These are phyloP conservation scores for Cystobasidium ongulense DNA, from an alignment of 768 basidiomycete genomes.

Conservation along the genomic window DNA sequence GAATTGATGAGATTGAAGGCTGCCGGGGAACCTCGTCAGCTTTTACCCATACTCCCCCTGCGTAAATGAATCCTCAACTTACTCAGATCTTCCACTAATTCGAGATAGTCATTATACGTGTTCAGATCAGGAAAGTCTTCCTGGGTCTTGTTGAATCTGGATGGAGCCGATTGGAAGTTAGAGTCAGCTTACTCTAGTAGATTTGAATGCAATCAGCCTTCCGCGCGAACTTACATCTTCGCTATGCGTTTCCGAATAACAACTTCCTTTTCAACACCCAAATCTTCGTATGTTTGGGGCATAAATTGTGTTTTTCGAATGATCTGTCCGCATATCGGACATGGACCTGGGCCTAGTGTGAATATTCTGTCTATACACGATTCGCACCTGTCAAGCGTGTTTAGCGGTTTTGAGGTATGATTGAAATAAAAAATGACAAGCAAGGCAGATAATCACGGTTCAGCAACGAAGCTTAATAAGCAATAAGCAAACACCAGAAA, in stretches of 20 bases:
- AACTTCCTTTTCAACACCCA: conserved; percentile 88
- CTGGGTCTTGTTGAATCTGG: conserved; percentile 83
- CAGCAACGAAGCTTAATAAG: background rate
- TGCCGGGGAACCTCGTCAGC: conserved; percentile 44
- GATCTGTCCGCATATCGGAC: conserved; percentile 81
- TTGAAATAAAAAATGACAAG: background rate
- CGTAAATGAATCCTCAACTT: conserved; percentile 41
- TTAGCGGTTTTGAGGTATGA: background rate
- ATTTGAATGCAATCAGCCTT: too few relatives aligned
- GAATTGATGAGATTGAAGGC: conserved; percentile 94
- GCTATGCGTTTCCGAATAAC: conserved; percentile 75
- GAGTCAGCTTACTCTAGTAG: too few relatives aligned
- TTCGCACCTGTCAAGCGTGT: conserved; percentile 67
- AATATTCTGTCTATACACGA: conserved; percentile 95
- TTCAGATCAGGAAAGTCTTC: conserved; percentile 77
- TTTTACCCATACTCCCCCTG: too few relatives aligned
- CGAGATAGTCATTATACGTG: conserved; percentile 88
- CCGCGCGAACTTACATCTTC: conserved; percentile 60
- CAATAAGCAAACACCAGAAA: background rate
- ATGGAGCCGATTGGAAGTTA: too few relatives aligned
- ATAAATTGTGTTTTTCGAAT: conserved; percentile 89
- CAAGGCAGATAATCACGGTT: background rate
- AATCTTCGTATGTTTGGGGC: conserved; percentile 87
- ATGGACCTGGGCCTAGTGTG: conserved; percentile 89
- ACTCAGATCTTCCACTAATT: conserved; percentile 90